A percentile compares a stretch with the other conserved stretches of the same genome.
These are phyloP conservation scores for Entomortierella parvispora DNA, from an alignment of 192 early-diverging fungal species.

Conservation along the genomic window DNA sequence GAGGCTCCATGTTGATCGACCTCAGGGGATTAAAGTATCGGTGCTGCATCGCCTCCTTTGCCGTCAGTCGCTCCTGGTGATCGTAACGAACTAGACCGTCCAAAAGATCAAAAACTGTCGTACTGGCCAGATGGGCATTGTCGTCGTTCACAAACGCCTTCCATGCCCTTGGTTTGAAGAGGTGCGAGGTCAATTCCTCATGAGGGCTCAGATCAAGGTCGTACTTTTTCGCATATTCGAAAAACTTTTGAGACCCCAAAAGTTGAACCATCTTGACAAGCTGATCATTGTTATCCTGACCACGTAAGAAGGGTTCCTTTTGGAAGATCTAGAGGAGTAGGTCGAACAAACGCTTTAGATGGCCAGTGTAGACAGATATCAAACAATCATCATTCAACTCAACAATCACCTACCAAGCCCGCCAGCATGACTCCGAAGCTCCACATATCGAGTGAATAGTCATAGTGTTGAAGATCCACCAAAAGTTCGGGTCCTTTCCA, in stretches of 20 bases:
- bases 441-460: slow-evolving; percentile 99
- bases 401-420: slow-evolving; percentile 77
- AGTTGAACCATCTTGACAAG: slow-evolving; percentile 98
- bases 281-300: slow-evolving; percentile 97
- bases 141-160: slow-evolving; percentile 83
- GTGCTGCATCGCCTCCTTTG: slow-evolving; percentile 89
- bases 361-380: background rate
- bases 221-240: slow-evolving; percentile 93
- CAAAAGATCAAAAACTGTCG: slow-evolving; percentile 90
- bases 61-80: slow-evolving; percentile 78
- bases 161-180: slow-evolving; percentile 92
- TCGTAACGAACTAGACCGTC: slow-evolving; percentile 88
- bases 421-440: slow-evolving; percentile 99
- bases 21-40: slow-evolving; percentile 70
- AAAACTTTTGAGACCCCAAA: slow-evolving; percentile 96
- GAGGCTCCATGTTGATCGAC: background rate
- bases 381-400: background rate
- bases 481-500: slow-evolving; percentile 98
- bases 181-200: slow-evolving; percentile 84
- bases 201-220: slow-evolving; percentile 91
- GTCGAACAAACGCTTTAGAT: background rate
- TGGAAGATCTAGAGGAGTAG: slow-evolving; percentile 86
- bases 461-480: slow-evolving; percentile 97
- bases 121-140: slow-evolving; percentile 84
- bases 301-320: slow-evolving; percentile 99